Base-by-base conservation (phyloP, 345 rosid species). In the Noccaea bulbosa region DNA sequence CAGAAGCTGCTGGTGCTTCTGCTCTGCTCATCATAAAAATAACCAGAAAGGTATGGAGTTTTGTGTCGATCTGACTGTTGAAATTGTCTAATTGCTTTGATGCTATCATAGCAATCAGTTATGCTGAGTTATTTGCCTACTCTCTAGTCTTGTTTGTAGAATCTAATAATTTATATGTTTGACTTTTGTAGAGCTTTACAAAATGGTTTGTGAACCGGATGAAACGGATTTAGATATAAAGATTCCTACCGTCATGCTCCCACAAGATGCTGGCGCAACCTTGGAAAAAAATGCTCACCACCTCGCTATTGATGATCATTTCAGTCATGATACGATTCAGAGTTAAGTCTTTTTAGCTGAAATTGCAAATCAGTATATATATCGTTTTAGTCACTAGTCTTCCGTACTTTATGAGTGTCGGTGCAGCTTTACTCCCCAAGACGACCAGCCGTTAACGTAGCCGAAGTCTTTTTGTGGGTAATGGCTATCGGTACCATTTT, bases 181-280 rank as follows among this genome's bases (percentile, higher is more conserved):
- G 67, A 27, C 34, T 55, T 17, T 40, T 46, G 70, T 83, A 95
- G 98, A 91, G 72, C 96, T 95, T 51, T 95, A 92, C 82, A 95
- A 95, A 85, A 95, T 95, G 99, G 97, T 95, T 34, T 95, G 99
- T 72, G 98, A 95, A 44, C 97, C 96, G 15, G 88, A 92, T 76
- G 99, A 94, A 86, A 92, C 96, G 27, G 92, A 92, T 76, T 80
- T 92, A 69, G 90, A 95, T 76, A 95, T 95, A 72, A 50, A 80
- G 15, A 92, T 95, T 72, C 97, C 99, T 39, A 84, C 98, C 4
- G 88, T 95, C 74, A 83, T 95, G 87, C 98, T 95, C 27, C 99
- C 99, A 22, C 92, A 88, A 66, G 98, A 95, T 80, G 99, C 98
- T 71, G 98, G 99, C 70, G 65, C 84, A 62, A 82, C 87, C 81